Base-by-base conservation (phyloP, 2,329 filamentous ascomycete species). In the Trichoderma citrinoviride region DNA sequence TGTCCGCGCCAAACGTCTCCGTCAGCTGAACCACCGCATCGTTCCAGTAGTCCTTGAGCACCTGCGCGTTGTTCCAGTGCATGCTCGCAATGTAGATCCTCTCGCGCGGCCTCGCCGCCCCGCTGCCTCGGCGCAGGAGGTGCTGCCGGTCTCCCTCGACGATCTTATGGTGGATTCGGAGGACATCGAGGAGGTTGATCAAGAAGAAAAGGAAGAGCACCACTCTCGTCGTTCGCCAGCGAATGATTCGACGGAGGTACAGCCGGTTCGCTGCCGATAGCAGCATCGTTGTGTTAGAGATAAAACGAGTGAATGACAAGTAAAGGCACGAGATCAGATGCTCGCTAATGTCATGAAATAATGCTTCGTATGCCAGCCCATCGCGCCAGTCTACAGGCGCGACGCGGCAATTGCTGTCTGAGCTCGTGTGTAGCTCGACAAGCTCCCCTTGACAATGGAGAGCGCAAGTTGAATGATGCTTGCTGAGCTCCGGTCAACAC, bases 31-130 rank as follows among this genome's bases (percentile, higher is more conserved):
- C 65, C 3, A 92, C 77, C 0, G 86, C 86, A 6, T 80, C 75
- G 67, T 82, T 87, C 89, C 89, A 92, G 69, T 87, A 82, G 5
- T 78, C 78, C 7, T 83, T 81, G 2, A 92, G 79, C 25, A 90
- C 78, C 1, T 74, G 72, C 66, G 84, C 89, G 67, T 85, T 85
- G 70, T 90, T 91, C 82, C 87, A 90, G 71, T 90, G 87, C 72
- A 89, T 85, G 67, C 85, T 85, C 5, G 87, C 85, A 66, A 92
- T 90, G 76, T 86, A 92, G 67, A 92, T 82, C 67, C 78, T 77
- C 70, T 79, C 76, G 54, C 67, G 69, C 23, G 69, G 72, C 50
- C 73, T 72, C 61, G 73, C 69, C 46, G 25, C 62, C 37, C 62
- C 46, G 21, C 50, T 29, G 61, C 43, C 44, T 21, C 50, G 55